Evolutionary conservation across 306 rosid species (phyloP), one percentile per base, ranked within the genome.

Genomic region (Sesbania bispinosa): DNA sequence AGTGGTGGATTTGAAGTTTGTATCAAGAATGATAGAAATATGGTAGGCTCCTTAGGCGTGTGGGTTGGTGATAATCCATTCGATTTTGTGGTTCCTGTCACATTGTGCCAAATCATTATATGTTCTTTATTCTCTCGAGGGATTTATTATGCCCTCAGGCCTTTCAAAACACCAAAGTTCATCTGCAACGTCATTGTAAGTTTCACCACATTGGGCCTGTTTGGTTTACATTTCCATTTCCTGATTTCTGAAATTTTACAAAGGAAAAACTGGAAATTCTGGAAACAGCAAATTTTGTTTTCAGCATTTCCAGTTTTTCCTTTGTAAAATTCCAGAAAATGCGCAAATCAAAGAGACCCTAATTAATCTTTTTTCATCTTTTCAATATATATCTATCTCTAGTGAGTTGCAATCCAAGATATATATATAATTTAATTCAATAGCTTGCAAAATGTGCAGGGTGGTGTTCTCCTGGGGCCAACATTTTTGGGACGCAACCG

Each of bases 121-220:
- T 7, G 6, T 20, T 0, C 51, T 9, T 0, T 59, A 0, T 0
- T 26, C 52, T 78, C 86, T 9, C 81, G 71, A 29, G 0, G 0
- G 0, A 2, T 87, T 48, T 66, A 43, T 60, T 23, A 5, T 46
- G 0, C 76, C 67, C 88, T 89, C 39, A 54, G 60, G 71, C 89
- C 93, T 36, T 5, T 90, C 4, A 47, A 77, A 29, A 85, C 83
- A 74, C 82, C 93, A 61, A 81, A 18, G 78, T 73, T 85, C 61
- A 21, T 80, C 30, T 80, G 90, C 74, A 38, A 32, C 30, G 20
- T 84, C 55, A 35, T 87, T 71, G 90, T 85, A 62, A 47, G 59
- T 24, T 70, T 55, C 41, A 14, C 2, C 11, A 10, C 4, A 15
- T n/a, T n/a, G n/a, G n/a, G n/a, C n/a, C n/a, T n/a, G n/a, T n/a